Conservation (phyloP, 129 eudicot genomes). For the Helianthus annuus region DNA sequence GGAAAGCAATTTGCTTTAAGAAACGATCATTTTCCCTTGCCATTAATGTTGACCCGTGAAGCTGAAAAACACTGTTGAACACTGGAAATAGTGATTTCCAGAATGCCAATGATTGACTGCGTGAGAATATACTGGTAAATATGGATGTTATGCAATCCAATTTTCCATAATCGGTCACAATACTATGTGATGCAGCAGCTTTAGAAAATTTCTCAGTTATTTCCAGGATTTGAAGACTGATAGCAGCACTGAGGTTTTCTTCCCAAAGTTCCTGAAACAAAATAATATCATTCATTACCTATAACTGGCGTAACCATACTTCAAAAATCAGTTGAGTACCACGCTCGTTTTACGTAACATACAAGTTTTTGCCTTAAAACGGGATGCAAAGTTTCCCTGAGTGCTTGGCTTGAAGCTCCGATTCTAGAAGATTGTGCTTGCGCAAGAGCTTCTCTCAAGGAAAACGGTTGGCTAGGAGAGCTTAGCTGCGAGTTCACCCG, state of each 20-base stretch:
- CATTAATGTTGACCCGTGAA: slow-evolving; percentile 94
- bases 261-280: slow-evolving; percentile 92
- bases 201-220: slow-evolving; percentile 86
- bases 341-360: slow-evolving; percentile 17
- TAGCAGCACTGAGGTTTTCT: slow-evolving; percentile 93
- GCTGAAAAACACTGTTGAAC: slow-evolving; percentile 76
- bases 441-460: slow-evolving; percentile 98
- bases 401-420: slow-evolving; percentile 95
- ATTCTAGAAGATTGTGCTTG: slow-evolving; percentile 96
- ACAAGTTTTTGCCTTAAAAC: slow-evolving; percentile 95
- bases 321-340: not conserved
- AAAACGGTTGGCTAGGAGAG: slow-evolving; percentile 97
- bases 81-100: slow-evolving; percentile 96
- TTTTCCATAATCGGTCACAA: slow-evolving; percentile 96
- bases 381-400: slow-evolving; percentile 95
- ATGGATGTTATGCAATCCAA: slow-evolving; percentile 95
- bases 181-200: slow-evolving; percentile 73
- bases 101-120: slow-evolving; percentile 80
- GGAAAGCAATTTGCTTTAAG: slow-evolving; percentile 94
- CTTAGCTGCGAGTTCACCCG: slow-evolving; percentile 92
- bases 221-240: slow-evolving; percentile 90
- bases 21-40: slow-evolving; percentile 98
- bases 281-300: slow-evolving; percentile 12
- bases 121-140: slow-evolving; percentile 82
- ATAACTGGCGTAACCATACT: not conserved